These are phyloP conservation scores for Colletotrichum ledebouriae DNA, from an alignment of 2,329 filamentous ascomycete species.

Conservation along the genomic window DNA sequence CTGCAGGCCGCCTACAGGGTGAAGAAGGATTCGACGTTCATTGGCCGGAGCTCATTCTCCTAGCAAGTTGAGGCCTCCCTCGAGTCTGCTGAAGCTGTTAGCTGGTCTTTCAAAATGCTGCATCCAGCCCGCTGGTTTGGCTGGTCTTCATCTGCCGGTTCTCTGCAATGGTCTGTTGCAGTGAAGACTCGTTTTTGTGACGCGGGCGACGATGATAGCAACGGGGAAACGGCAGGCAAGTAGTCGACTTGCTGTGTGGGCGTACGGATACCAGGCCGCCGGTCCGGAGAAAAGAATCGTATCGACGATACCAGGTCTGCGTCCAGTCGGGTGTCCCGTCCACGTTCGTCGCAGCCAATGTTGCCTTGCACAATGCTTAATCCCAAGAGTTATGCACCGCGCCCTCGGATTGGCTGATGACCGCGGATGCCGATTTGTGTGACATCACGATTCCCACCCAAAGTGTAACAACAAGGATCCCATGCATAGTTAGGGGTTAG, in stretches of 20 bases:
- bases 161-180: background rate
- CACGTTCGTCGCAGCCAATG: slow-evolving; percentile 6
- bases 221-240: slow-evolving; percentile 1
- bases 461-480: too few relatives aligned
- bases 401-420: slow-evolving; percentile 16
- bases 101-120: background rate
- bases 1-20: background rate
- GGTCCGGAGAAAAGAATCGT: slow-evolving; percentile 32
- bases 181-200: background rate
- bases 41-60: slow-evolving; percentile 16
- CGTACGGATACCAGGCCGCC: slow-evolving; percentile 8
- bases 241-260: slow-evolving; percentile 18
- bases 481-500: too few relatives aligned
- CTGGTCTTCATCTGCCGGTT: slow-evolving; percentile 8
- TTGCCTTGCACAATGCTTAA: slow-evolving; percentile 24
- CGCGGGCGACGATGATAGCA: background rate
- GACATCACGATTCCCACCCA: slow-evolving; percentile 34
- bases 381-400: slow-evolving; percentile 19
- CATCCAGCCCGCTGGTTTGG: background rate
- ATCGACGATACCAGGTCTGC: slow-evolving; percentile 7
- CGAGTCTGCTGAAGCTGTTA: slow-evolving; percentile 3
- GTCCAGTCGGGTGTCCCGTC: background rate
- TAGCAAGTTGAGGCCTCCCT: background rate
- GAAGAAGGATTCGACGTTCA: background rate
- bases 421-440: slow-evolving; percentile 16